These are phyloP conservation scores for Raffaelea ambrosiae DNA, from an alignment of 2,329 filamentous ascomycete species.

Conservation along the genomic window DNA sequence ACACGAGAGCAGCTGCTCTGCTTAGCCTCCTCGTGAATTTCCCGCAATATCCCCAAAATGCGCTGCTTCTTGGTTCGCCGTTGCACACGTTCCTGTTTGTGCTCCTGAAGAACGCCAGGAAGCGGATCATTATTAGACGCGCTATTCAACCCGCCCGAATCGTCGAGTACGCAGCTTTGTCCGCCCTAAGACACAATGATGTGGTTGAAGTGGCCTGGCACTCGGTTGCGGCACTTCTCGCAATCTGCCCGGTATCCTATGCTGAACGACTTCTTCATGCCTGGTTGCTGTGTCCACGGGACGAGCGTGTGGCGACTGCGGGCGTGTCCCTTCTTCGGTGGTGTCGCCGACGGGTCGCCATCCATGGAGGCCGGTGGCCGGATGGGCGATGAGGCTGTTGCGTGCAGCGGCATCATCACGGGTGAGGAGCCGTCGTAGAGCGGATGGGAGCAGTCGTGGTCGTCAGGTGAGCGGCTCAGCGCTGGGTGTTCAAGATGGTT, in stretches of 20 bases:
- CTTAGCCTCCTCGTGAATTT: too few species aligned
- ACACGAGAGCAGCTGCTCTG: too few species aligned
- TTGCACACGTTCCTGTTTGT: neutral
- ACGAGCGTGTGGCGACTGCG: constrained; percentile 52
- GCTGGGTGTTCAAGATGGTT: neutral
- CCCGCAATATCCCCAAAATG: too few species aligned
- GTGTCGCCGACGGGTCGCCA: constrained; percentile 35
- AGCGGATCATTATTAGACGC: too few species aligned
- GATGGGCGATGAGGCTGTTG: constrained; percentile 3
- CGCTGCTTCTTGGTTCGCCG: too few species aligned
- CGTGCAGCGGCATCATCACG: neutral
- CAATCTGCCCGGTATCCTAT: constrained; percentile 74
- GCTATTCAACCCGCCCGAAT: neutral
- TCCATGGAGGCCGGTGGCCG: constrained; percentile 8
- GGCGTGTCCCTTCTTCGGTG: constrained; percentile 44
- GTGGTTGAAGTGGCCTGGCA: constrained; percentile 74
- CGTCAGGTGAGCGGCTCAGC: neutral
- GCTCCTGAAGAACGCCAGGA: neutral
- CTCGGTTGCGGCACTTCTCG: constrained; percentile 66
- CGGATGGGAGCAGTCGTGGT: neutral
- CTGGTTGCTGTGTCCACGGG: constrained; percentile 51
- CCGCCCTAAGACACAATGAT: constrained; percentile 55
- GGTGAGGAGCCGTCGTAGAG: neutral
- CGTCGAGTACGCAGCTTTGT: neutral
- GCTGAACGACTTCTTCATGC: constrained; percentile 63